Evolutionary conservation across 1,284 basidiomycete genomes (phyloP).

Genomic region (Amylostereum areolatum): DNA sequence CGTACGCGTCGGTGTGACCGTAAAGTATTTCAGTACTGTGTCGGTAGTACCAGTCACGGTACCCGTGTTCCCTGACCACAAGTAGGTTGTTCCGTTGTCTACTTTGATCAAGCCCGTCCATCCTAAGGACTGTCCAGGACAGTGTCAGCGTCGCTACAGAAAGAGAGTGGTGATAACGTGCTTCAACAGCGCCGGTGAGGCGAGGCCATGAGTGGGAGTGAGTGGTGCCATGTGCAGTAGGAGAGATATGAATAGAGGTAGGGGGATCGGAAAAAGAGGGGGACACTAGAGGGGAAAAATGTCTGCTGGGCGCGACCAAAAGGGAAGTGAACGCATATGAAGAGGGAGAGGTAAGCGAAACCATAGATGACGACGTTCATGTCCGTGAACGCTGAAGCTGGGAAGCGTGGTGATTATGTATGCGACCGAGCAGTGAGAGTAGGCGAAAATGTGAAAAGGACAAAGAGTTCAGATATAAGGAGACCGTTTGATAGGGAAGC

Average conservation of each 20-base stretch:
- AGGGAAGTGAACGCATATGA: background rate
- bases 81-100: background rate
- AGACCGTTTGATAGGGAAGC: no score
- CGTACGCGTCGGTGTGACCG: constrained; percentile 16
- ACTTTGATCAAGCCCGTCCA: background rate
- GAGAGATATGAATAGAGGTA: constrained; percentile 1
- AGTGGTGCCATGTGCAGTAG: background rate
- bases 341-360: background rate
- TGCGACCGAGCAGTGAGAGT: no score
- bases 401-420: no score
- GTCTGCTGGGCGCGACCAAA: background rate
- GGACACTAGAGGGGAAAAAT: background rate
- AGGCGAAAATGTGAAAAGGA: no score
- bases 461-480: no score
- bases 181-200: constrained; percentile 1
- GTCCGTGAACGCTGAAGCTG: no score
- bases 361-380: no score
- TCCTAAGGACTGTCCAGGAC: constrained; percentile 1
- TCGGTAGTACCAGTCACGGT: constrained; percentile 36
- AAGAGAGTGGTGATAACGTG: background rate
- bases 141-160: background rate
- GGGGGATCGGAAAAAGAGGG: background rate
- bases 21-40: constrained; percentile 1
- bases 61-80: no score
- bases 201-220: constrained; percentile 9